Evolutionary conservation across 495 filamentous ascomycete species (phyloP).

Genomic region (Xylaria sp.): DNA sequence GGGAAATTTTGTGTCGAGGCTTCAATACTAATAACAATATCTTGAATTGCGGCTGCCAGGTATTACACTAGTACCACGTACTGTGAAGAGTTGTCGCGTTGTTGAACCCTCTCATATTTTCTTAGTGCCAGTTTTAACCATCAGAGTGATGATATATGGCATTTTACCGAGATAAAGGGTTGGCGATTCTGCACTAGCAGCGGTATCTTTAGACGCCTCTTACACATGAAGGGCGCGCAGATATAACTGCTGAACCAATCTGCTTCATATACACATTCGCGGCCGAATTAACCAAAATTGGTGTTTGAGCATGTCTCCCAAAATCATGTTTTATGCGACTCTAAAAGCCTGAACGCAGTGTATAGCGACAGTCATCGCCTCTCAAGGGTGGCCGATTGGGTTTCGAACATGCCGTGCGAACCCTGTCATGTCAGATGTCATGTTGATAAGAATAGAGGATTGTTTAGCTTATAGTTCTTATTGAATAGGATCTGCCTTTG

Average conservation of each 20-base stretch:
- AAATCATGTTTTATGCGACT: background rate
- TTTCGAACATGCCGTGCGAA: constrained; percentile 21
- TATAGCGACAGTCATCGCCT: background rate
- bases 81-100: background rate
- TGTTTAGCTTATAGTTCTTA: background rate
- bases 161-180: background rate
- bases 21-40: no score
- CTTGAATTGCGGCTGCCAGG: no score
- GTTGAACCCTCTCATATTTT: background rate
- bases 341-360: background rate
- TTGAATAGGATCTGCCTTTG: background rate
- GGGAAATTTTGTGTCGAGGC: background rate
- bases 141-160: background rate
- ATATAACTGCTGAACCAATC: background rate
- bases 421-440: background rate
- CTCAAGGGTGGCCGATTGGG: background rate
- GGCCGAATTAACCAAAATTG: constrained; percentile 2
- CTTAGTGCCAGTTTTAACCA: background rate
- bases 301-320: background rate
- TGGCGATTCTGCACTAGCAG: background rate
- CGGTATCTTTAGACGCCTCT: background rate
- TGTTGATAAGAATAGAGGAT: background rate
- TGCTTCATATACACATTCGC: background rate
- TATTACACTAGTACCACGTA: no score
- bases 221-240: background rate